Conservation (phyloP, 306 rosid species). For the Castanea crenata region DNA sequence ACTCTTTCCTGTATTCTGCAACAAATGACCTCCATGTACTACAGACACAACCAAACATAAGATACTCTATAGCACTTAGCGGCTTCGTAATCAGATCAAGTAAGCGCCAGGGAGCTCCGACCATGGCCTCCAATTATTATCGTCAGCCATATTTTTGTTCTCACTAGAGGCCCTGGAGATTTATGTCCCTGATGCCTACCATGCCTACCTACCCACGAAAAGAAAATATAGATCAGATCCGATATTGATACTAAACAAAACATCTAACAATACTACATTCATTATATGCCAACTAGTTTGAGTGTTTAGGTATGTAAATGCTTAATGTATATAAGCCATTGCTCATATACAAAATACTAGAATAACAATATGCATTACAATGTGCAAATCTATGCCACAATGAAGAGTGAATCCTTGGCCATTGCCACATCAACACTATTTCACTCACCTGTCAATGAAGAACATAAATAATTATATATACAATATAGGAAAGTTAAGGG, state of each 20-base stretch:
- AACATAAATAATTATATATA: constrained; percentile 66
- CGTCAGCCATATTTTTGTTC: neutral
- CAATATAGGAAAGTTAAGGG: constrained; percentile 88
- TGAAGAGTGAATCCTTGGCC: constrained; percentile 50
- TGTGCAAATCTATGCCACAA: too few species aligned
- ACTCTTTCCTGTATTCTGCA: neutral
- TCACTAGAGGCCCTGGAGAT: neutral
- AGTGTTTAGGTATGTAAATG: too few species aligned
- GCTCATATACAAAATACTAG: constrained; percentile 35
- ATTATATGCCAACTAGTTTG: too few species aligned
- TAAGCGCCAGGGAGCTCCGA: neutral
- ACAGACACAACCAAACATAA: neutral
- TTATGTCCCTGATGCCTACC: neutral
- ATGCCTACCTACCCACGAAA: neutral
- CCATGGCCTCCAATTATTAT: neutral
- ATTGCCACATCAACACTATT: constrained; percentile 75
- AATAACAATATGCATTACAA: neutral
- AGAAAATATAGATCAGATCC: too few species aligned
- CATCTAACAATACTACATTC: too few species aligned
- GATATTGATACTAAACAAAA: too few species aligned
- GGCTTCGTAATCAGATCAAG: neutral
- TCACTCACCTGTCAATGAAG: constrained; percentile 82
- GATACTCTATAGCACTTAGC: neutral
- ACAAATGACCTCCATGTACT: neutral
- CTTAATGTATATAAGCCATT: too few species aligned